These are phyloP conservation scores for Xylaria curta DNA, from an alignment of 495 filamentous ascomycete genomes.

Conservation along the genomic window DNA sequence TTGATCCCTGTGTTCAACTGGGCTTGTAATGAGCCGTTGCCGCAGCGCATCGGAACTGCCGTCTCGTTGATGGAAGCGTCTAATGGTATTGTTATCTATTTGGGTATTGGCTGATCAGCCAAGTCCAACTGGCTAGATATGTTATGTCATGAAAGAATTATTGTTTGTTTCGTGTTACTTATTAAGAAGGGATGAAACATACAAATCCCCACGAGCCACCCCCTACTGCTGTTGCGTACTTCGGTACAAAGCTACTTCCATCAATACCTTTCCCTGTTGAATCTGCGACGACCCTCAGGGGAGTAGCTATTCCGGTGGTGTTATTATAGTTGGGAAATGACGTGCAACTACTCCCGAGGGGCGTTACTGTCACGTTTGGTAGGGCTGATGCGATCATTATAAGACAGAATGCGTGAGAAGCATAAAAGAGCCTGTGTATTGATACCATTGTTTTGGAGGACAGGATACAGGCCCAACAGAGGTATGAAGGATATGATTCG, in stretches of 20 bases:
- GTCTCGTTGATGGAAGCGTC: slow-evolving; percentile 21
- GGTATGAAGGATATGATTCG: background rate
- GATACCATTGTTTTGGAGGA: background rate
- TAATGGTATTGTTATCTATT: slow-evolving; percentile 32
- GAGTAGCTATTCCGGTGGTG: slow-evolving; percentile 29
- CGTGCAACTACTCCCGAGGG: slow-evolving; percentile 27
- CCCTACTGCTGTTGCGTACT: slow-evolving; percentile 33
- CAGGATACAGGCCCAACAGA: background rate
- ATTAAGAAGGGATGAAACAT: background rate
- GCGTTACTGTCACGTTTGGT: slow-evolving; percentile 27
- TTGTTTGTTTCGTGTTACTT: background rate
- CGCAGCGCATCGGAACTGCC: slow-evolving; percentile 27
- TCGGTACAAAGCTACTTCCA: slow-evolving; percentile 29
- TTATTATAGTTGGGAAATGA: slow-evolving; percentile 30
- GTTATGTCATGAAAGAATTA: background rate
- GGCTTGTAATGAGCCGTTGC: slow-evolving; percentile 30
- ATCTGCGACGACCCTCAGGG: slow-evolving; percentile 25
- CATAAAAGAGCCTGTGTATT: background rate
- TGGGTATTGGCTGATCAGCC: background rate
- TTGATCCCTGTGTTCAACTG: slow-evolving; percentile 27
- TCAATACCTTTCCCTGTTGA: slow-evolving; percentile 28
- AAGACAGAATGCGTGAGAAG: background rate
- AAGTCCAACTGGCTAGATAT: background rate
- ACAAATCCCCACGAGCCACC: slow-evolving; percentile 37
- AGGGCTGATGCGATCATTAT: background rate